Evolutionary conservation across 2,329 filamentous ascomycete genomes (phyloP).

Genomic region (Trichothecium roseum): DNA sequence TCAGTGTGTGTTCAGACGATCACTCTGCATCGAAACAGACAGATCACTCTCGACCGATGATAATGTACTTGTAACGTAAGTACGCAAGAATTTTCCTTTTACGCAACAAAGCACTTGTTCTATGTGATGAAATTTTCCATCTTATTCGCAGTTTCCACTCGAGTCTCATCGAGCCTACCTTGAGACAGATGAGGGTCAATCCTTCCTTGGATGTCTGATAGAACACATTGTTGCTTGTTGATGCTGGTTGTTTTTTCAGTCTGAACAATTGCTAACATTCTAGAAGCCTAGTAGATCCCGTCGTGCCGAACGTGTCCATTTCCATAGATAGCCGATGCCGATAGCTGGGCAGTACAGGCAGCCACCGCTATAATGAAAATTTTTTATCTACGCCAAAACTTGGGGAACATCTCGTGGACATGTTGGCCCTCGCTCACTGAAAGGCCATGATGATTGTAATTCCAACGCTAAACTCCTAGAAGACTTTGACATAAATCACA

Average conservation of each 20-base stretch:
- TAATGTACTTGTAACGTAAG: conserved; percentile 3
- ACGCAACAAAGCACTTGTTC: conserved; percentile 3
- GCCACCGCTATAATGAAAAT: no score
- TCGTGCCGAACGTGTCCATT: no score
- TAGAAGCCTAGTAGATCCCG: conserved; percentile 10
- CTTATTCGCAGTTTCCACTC: conserved; percentile 86
- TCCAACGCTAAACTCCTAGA: no score
- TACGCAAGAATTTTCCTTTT: conserved; percentile 3
- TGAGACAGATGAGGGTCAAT: conserved; percentile 57
- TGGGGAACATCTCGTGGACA: no score
- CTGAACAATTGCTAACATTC: neutral
- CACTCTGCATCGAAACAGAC: neutral
- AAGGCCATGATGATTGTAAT: no score
- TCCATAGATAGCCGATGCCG: no score
- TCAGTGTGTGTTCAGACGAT: conserved; percentile 5
- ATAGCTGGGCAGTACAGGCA: no score
- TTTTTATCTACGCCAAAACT: no score
- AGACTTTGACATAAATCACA: conserved; percentile 21
- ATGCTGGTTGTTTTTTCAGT: neutral
- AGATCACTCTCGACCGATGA: neutral
- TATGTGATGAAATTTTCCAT: conserved; percentile 61
- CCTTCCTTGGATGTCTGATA: conserved; percentile 73
- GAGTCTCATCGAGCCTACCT: conserved; percentile 60
- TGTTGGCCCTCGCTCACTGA: no score
- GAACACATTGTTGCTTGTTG: conserved; percentile 12